Percentiles rank a stretch among this genome's conserved stretches.
phyloP scores from a whole-genome alignment of 1,139 yeast genomes.

The Diutina scorzettiae region DNA sequence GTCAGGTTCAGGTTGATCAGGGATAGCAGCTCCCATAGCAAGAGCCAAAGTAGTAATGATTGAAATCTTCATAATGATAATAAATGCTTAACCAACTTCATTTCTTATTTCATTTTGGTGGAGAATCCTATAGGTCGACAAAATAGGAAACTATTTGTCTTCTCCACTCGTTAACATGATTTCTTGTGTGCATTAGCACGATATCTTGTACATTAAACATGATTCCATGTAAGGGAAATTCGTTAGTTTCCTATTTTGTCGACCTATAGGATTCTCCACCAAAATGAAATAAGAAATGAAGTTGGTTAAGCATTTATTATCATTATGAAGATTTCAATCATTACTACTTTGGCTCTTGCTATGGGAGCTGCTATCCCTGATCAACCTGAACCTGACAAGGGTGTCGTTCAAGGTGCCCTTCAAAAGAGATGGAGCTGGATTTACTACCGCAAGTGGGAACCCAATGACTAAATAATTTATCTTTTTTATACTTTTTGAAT shows the following conservation, averaged over 20 bases:
- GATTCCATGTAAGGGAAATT: neutral
- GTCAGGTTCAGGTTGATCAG: neutral
- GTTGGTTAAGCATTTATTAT: neutral
- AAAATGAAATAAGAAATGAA: neutral
- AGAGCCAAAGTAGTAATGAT: neutral
- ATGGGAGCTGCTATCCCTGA: neutral
- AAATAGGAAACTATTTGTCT: neutral
- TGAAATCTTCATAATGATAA: neutral
- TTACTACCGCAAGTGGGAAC: neutral
- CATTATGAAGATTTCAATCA: neutral
- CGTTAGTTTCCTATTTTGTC: neutral
- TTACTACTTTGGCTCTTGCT: neutral
- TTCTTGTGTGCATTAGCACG: neutral
- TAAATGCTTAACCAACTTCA: neutral
- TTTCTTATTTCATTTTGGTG: neutral
- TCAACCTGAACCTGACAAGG: neutral
- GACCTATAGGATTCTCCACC: neutral
- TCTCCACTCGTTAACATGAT: neutral
- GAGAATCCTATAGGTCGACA: neutral
- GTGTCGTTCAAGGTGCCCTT: neutral
- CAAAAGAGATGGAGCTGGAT: neutral
- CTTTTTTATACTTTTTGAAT: too few relatives aligned
- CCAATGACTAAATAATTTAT: neutral
- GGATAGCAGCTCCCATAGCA: neutral
- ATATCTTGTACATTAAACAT: neutral